Conservation (phyloP, 768 basidiomycete species). For the Leucosporidium creatinivorum region DNA sequence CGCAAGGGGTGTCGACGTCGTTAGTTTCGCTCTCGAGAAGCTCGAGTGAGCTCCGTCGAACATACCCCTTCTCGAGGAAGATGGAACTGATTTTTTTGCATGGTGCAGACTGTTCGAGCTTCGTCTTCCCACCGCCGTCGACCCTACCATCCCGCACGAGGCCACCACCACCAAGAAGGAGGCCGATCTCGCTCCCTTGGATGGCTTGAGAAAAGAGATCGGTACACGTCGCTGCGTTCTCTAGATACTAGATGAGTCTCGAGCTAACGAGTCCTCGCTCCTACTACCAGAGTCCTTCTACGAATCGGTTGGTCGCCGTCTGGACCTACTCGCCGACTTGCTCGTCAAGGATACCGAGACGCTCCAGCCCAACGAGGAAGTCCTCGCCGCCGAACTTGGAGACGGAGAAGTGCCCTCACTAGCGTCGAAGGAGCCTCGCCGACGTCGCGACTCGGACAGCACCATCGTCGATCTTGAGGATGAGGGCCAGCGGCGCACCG, state of each 20-base stretch:
- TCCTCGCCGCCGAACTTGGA: too few species aligned
- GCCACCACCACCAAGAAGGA: background rate
- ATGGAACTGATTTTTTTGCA: background rate
- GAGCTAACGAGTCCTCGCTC: too few species aligned
- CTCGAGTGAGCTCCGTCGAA: constrained; percentile 11
- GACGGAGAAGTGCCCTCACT: too few species aligned
- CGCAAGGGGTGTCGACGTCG: background rate
- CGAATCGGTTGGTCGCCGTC: background rate
- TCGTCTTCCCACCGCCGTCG: constrained; percentile 24
- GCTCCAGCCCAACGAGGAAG: too few species aligned
- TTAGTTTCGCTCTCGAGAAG: background rate
- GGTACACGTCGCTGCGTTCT: too few species aligned
- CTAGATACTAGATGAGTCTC: too few species aligned
- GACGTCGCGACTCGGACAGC: background rate
- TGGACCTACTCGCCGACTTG: background rate
- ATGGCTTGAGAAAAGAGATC: constrained; percentile 9
- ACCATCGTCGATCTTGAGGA: background rate
- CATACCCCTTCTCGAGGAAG: background rate
- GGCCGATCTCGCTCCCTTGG: background rate
- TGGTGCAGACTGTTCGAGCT: constrained; percentile 22
- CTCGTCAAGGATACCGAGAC: too few species aligned
- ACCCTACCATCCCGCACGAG: constrained; percentile 18
- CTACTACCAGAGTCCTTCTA: constrained; percentile 2
- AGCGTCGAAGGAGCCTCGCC: too few species aligned
- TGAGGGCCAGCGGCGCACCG: background rate